phyloP scores from a whole-genome alignment of 768 basidiomycete species.

The Suillus plorans region DNA sequence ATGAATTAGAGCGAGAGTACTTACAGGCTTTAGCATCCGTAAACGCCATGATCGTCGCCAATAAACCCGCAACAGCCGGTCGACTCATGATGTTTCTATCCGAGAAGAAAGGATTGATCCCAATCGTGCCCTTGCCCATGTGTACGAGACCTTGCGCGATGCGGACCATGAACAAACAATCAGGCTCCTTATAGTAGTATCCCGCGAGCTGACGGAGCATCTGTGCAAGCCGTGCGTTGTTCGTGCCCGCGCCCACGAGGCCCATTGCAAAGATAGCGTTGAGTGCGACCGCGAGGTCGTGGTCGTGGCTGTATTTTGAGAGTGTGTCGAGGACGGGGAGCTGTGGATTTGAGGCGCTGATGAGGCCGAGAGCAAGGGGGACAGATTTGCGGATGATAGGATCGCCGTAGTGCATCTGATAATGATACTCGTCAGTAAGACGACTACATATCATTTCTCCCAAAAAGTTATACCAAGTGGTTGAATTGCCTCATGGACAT shows the following conservation, averaged over 20 bases:
- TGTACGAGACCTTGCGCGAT: conserved; percentile 96
- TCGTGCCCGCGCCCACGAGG: conserved; percentile 96
- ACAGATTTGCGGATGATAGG: conserved; percentile 89
- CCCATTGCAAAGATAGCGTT: conserved; percentile 99
- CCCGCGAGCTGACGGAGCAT: conserved; percentile 96
- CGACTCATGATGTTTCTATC: conserved; percentile 90
- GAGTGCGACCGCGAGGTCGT: conserved; percentile 92
- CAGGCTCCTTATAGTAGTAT: conserved; percentile 98
- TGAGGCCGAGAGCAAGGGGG: conserved; percentile 91
- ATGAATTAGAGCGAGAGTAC: conserved; percentile 30
- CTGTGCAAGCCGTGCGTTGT: conserved; percentile 95
- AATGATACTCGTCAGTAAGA: conserved; percentile 16
- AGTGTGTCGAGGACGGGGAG: conserved; percentile 93
- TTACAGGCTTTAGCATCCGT: conserved; percentile 92
- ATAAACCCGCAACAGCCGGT: conserved; percentile 84
- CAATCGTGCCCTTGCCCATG: conserved; percentile 99
- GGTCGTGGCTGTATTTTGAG: conserved; percentile 98
- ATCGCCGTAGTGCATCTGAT: conserved; percentile 98
- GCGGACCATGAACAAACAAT: conserved; percentile 94
- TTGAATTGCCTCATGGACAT: conserved; percentile 99
- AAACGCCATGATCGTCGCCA: conserved; percentile 88
- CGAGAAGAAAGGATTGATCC: conserved; percentile 93
- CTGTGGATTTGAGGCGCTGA: conserved; percentile 95
- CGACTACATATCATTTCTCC: neutral
- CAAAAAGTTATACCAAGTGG: conserved; percentile 68